Conservation (phyloP, 1,139 yeast genomes). For the Torulaspora pretoriensis region DNA sequence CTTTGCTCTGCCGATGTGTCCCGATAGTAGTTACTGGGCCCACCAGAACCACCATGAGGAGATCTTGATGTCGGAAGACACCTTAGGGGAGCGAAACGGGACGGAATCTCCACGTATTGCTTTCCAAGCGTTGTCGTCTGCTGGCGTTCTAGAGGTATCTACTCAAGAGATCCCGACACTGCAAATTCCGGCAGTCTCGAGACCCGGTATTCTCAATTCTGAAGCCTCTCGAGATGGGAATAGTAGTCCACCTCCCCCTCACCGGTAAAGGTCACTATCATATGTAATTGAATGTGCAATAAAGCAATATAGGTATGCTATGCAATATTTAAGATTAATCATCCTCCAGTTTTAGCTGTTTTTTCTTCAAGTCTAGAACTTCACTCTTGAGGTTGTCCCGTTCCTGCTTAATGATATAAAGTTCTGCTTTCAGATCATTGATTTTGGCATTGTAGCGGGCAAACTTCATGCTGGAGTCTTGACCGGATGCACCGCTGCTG, state of each 20-base stretch:
- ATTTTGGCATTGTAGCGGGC: slow-evolving; percentile 75
- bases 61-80: slow-evolving; percentile 11
- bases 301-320: not conserved
- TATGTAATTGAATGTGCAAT: not conserved
- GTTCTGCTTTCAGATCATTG: slow-evolving; percentile 79
- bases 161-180: not conserved
- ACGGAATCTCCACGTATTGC: not conserved
- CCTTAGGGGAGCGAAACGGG: not conserved
- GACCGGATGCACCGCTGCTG: slow-evolving; percentile 30
- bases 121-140: slow-evolving; percentile 1
- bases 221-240: slow-evolving; percentile 5
- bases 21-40: not conserved
- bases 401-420: slow-evolving; percentile 76
- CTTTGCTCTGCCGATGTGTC: slow-evolving; percentile 4
- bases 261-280: not conserved
- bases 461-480: slow-evolving; percentile 48
- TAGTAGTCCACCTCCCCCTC: slow-evolving; percentile 13
- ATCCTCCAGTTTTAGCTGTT: slow-evolving; percentile 37
- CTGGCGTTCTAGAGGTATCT: not conserved
- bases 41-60: slow-evolving; percentile 1
- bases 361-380: slow-evolving; percentile 56
- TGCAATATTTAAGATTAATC: slow-evolving; percentile 3
- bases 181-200: not conserved
- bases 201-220: slow-evolving; percentile 6
- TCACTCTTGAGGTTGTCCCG: slow-evolving; percentile 72